Conservation (phyloP, 345 rosid genomes). For the Melaleuca quinquenervia region DNA sequence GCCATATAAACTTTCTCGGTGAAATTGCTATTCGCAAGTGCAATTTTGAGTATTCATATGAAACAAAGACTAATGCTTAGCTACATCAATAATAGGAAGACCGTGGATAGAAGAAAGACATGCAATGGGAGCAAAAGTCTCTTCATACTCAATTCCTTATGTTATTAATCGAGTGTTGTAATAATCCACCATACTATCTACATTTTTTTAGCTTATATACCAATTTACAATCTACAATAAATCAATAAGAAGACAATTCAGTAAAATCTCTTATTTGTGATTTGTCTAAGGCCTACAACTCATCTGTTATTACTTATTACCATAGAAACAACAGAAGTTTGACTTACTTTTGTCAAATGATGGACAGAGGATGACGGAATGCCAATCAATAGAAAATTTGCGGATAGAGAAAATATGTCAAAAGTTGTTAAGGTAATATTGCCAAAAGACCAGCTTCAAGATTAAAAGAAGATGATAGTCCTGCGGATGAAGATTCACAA, state of each 20-base stretch:
- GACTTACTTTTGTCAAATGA: too few relatives aligned
- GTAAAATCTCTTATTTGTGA: background rate
- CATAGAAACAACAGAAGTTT: too few relatives aligned
- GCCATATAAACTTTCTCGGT: background rate
- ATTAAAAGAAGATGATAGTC: too few relatives aligned
- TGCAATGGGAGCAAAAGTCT: background rate
- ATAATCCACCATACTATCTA: background rate
- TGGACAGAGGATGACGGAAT: too few relatives aligned
- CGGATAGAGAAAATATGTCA: too few relatives aligned
- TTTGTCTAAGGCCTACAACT: background rate
- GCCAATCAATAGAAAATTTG: too few relatives aligned
- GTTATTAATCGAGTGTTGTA: background rate
- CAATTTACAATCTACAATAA: background rate
- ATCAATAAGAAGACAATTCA: background rate
- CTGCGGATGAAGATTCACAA: too few relatives aligned
- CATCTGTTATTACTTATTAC: background rate
- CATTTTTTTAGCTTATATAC: background rate
- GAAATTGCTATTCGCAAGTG: background rate
- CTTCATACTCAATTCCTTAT: background rate
- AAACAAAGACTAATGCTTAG: background rate
- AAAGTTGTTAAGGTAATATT: too few relatives aligned
- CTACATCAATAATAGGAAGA: background rate
- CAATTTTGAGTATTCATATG: background rate
- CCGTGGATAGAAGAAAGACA: background rate
- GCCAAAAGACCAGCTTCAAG: too few relatives aligned